Percentiles rank a stretch among this genome's conserved stretches.
Conservation (phyloP, 768 basidiomycete species). For the Exsudoporus frostii region DNA sequence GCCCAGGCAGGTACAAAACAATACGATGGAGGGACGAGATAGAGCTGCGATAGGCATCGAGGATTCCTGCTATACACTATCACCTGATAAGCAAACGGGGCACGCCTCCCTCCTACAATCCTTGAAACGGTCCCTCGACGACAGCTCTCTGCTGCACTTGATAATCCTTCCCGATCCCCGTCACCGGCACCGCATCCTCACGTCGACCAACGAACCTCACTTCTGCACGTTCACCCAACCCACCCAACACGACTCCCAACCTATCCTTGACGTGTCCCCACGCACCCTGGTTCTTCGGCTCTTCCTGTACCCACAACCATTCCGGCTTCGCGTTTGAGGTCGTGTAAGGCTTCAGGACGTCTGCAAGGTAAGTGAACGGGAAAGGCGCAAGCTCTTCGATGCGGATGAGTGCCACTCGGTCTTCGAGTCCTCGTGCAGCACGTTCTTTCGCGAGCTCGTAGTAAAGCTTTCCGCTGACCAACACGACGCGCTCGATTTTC, state of each 20-base stretch:
- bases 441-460: constrained; percentile 82
- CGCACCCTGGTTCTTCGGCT: constrained; percentile 84
- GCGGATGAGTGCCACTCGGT: constrained; percentile 65
- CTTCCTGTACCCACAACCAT: constrained; percentile 77
- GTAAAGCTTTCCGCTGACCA: constrained; percentile 82
- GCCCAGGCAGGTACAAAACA: too few relatives aligned
- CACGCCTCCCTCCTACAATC: constrained; percentile 25
- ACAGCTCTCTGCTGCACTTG: constrained; percentile 60
- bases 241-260: constrained; percentile 49
- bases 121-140: constrained; percentile 55
- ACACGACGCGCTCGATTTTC: constrained; percentile 59
- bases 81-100: not conserved
- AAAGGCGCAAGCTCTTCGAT: constrained; percentile 87
- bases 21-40: too few relatives aligned
- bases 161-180: constrained; percentile 72
- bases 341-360: constrained; percentile 46
- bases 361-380: constrained; percentile 59
- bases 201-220: constrained; percentile 63
- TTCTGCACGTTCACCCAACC: constrained; percentile 30
- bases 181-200: constrained; percentile 73
- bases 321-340: constrained; percentile 36
- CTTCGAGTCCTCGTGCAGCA: constrained; percentile 42
- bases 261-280: constrained; percentile 64
- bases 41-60: too few relatives aligned
- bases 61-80: not conserved